Evolutionary conservation across 305 asterid genomes (phyloP), one percentile per base, ranked within the genome.

Genomic region (Plantago coronopus): DNA sequence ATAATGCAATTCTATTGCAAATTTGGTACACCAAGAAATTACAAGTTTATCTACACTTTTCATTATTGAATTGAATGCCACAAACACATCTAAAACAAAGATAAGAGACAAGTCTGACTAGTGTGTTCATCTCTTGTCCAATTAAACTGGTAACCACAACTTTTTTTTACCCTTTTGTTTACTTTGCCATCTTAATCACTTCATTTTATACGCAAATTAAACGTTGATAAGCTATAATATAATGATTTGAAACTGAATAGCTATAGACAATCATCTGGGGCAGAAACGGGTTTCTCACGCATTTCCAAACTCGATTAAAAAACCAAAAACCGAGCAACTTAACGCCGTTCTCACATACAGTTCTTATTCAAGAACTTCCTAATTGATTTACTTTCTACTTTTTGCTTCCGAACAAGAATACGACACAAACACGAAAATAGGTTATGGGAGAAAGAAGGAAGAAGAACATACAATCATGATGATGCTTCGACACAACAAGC

Each of bases 391-490:
- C n/a, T 19, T n/a, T 19, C 12, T 11, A 38, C 19, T 14, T 34
- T 37, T 34, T 21, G 25, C 14, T 40, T 16, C 37, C 54, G 44
- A 58, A 20, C 42, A 38, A 48, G 56, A 64, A 17, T 67, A 17
- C 17, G 29, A 71, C 10, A 59, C 27, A 9, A 38, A 11, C 12
- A 57, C 3, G 12, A 19, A 3, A 37, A 40, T 18, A 57, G 29
- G 12, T 13, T 1, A 19, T 14, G 22, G 46, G 27, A 31, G n/a
- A 37, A 58, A 63, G 59, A n/a, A n/a, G 57, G 5, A 29, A 61
- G 59, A 66, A 19, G 31, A 53, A 70, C 90, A 84, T 79, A 87
- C 97, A 89, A 71, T 89, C 88, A 66, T 89, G 95, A 74, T 87
- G 90, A 56, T 83, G 80, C 74, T 72, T 87, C 54, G 91, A 79